Evolutionary conservation across 2,329 filamentous ascomycete genomes (phyloP), one percentile per base, ranked within the genome.

Genomic region (Furcasterigmium sp.): DNA sequence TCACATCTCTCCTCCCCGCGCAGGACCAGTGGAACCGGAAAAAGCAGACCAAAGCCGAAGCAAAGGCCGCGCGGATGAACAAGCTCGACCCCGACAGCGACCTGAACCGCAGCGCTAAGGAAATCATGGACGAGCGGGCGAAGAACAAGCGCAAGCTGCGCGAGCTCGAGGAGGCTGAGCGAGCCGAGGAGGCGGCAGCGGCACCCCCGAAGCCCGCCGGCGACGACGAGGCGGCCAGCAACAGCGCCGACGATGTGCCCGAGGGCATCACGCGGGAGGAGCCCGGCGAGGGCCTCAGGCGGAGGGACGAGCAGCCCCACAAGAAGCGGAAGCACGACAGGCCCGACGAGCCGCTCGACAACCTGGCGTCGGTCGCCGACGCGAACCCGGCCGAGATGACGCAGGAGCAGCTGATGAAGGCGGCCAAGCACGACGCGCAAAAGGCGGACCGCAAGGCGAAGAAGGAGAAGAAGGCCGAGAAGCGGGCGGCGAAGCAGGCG

Each of bases 11-110:
- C n/a, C 9, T 23, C 5, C 30, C 23, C 18, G 40, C 52, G 49
- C 58, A 95, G 89, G 86, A 93, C 56, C 89, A 96, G 83, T 95
- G 90, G 89, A 62, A 82, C 84, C 85, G 85, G 60, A 95, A 93
- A 69, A 97, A 97, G 72, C 91, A 97, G 69, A 91, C 89, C 40
- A 95, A 95, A 62, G 86, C 89, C 63, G 79, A 95, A 64, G 87
- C 87, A 46, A 80, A 82, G 49, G 83, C 85, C 53, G 87, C 89
- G 44, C 90, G 90, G 68, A 79, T 84, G 59, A 88, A 86, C 47
- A 97, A 96, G 69, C 77, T 97, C 32, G 88, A 97, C 57, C 91
- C 93, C 20, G 88, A 91, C 52, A 90, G 89, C 58, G 83, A 85
- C 49, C 62, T 76, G 52, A 93, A 94, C 72, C 72, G 70, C 51